Evolutionary conservation across 768 basidiomycete species (phyloP), one percentile per base, ranked within the genome.

Genomic region (Butyriboletus loyo): DNA sequence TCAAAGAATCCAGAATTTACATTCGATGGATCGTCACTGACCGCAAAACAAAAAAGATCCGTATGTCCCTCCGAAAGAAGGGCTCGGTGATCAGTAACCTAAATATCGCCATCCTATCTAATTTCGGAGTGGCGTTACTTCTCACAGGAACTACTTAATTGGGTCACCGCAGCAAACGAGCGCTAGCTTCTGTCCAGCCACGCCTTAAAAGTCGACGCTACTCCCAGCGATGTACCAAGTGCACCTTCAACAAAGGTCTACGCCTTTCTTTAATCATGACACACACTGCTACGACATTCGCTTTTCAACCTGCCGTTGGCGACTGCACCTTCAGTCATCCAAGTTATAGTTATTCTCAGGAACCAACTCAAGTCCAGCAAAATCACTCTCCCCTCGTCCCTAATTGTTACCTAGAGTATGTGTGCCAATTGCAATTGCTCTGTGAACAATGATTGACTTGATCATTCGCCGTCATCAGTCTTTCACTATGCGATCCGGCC

Each of bases 351-450:
- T 21, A n/a, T 21, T 15, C 22, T 1, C 34, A 46, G 11, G 47
- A 17, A 13, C 31, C 46, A 19, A 21, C 21, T 37, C 4, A 8
- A 25, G 17, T 7, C 31, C n/a, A 8, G 19, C 54, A 56, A 38
- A 24, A 21, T 28, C 7, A 11, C 32, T 5, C 7, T 17, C 21
- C 40, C 22, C 11, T n/a, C 9, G 13, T 42, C 30, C 28, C 28
- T 50, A 17, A 46, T 49, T 5, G 7, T 42, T 13, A 19, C 43
- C 3, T 5, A 3, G 9, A 13, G 60, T 62, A 55, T 15, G 60
- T 42, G 30, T 32, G 9, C 8, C 7, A 5, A 42, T 38, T 49
- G 3, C 7, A 5, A 42, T 38, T 49, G 3, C 11, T 7, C 7
- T n/a, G 14, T 17, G 21, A 35, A 21, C 37, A 7, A 7, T 0